Evolutionary conservation across 225 moss, liverwort and hornwort species (phyloP).

Genomic region (Pseudoscleropodium purum): DNA sequence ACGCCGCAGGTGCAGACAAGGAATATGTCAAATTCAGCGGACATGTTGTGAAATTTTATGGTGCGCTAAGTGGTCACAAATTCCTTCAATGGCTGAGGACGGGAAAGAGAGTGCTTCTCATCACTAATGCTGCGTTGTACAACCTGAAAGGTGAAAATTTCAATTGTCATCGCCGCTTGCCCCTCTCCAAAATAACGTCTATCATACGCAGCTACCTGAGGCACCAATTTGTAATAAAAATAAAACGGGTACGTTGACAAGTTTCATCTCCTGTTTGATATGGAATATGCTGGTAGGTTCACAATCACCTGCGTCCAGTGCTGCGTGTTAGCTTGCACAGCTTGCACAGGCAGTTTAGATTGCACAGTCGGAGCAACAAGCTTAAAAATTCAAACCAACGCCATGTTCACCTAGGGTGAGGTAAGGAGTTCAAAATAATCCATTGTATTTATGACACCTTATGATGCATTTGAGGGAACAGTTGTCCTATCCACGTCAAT

Average conservation of each 20-base stretch:
- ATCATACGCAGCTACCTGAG: neutral
- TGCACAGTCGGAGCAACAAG: neutral
- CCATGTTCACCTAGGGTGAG: neutral
- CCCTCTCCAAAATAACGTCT: constrained; percentile 11
- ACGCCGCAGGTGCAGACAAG: constrained; percentile 2
- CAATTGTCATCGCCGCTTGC: neutral
- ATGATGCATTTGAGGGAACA: neutral
- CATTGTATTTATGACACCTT: neutral
- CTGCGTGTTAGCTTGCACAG: neutral
- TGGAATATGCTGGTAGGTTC: neutral
- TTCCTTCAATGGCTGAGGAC: constrained; percentile 2
- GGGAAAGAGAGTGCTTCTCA: constrained; percentile 18
- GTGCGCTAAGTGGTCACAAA: neutral
- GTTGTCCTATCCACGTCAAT: neutral
- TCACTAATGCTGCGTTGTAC: constrained; percentile 14
- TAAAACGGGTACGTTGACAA: neutral
- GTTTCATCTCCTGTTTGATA: neutral
- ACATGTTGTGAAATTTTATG: constrained; percentile 17
- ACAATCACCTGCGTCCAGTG: neutral
- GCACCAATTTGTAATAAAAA: constrained; percentile 2
- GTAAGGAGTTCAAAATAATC: neutral
- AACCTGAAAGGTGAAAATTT: constrained; percentile 10
- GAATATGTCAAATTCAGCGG: constrained; percentile 20
- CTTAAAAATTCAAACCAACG: neutral
- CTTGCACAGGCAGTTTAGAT: neutral